These are phyloP conservation scores for Biancaea sappan DNA, from an alignment of 306 rosid species.

Conservation along the genomic window DNA sequence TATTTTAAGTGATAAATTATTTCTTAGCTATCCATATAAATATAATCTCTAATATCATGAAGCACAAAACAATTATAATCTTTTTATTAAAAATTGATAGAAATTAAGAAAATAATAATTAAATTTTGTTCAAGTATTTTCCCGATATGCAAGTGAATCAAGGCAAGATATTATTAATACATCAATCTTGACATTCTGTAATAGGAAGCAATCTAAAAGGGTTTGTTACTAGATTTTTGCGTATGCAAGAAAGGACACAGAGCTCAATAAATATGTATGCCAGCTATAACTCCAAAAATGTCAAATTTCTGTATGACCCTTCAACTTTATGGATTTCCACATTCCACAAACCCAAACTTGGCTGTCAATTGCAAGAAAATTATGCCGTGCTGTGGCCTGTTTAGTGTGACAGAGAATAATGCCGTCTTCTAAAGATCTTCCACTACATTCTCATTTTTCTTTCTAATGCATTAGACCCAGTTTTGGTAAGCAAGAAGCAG, in stretches of 20 bases:
- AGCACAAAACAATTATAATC: no score
- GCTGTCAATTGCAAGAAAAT: constrained; percentile 19
- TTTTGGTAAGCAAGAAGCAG: constrained; percentile 43
- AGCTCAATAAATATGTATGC: constrained; percentile 24
- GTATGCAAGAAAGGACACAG: constrained; percentile 25
- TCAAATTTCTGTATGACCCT: constrained; percentile 16
- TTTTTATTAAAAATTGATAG: no score
- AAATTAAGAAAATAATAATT: no score
- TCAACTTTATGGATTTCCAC: constrained; percentile 10
- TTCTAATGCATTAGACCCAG: constrained; percentile 2
- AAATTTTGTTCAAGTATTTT: no score
- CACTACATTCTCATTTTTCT: constrained; percentile 1
- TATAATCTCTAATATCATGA: no score
- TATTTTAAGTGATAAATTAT: no score
- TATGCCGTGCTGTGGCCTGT: constrained; percentile 11
- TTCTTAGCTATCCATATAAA: no score
- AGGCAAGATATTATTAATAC: not conserved
- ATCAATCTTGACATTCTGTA: constrained; percentile 27
- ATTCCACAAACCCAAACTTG: constrained; percentile 33
- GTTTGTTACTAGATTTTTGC: not conserved
- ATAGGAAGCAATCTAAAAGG: constrained; percentile 21
- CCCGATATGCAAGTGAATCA: constrained; percentile 21
- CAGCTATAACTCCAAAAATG: constrained; percentile 32
- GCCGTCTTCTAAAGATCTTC: not conserved
- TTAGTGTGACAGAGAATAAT: constrained; percentile 12